These are phyloP conservation scores for Volvox reticuliferus DNA, from an alignment of 139 green algal species.

Conservation along the genomic window DNA sequence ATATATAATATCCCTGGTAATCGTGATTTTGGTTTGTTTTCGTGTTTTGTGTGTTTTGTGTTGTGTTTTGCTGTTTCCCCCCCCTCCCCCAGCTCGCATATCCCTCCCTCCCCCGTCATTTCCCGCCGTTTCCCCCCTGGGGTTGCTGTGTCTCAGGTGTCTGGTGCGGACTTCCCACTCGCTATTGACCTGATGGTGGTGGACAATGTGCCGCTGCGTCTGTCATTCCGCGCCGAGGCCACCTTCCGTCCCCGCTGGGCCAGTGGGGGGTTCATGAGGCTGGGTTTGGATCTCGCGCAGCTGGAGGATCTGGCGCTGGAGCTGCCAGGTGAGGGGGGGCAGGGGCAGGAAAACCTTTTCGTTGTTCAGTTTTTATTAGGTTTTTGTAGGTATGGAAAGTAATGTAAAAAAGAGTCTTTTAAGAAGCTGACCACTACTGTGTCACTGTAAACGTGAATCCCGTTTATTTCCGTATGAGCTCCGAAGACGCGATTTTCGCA, in stretches of 20 bases:
- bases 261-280: conserved; percentile 44
- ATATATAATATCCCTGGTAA: no score
- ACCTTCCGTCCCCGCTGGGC: conserved; percentile 68
- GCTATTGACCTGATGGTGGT: conserved; percentile 76
- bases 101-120: background rate
- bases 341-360: no score
- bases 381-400: no score
- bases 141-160: background rate
- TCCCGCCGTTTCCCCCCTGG: background rate
- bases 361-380: no score
- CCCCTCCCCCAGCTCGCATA: background rate
- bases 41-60: no score
- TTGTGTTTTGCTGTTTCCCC: background rate
- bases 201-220: conserved; percentile 60
- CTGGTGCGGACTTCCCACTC: conserved; percentile 66
- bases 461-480: no score
- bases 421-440: no score
- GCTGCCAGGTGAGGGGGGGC: conserved; percentile 61
- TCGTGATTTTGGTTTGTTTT: no score
- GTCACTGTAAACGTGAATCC: no score
- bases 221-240: conserved; percentile 81
- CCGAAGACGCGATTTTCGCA: no score
- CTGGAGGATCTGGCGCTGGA: conserved; percentile 80
- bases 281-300: conserved; percentile 82
- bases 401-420: no score